Percentiles rank a stretch among this genome's conserved stretches.
Conservation (phyloP, 2,329 filamentous ascomycete species). For the Proliferodiscus dingleyae region DNA sequence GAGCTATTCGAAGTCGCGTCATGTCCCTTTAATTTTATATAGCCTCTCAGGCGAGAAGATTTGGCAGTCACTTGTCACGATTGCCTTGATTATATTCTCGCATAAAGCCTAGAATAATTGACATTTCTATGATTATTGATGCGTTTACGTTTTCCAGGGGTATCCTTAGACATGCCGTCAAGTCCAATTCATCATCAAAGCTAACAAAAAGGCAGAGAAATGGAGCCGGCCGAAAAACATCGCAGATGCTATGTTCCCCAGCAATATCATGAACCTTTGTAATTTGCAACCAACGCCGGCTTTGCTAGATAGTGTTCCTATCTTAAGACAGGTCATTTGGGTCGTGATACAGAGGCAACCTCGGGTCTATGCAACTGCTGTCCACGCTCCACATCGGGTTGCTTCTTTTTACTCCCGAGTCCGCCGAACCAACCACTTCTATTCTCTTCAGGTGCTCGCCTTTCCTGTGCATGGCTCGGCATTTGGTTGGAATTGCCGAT, state of each 20-base stretch:
- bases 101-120: too few species aligned
- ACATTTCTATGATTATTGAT: too few species aligned
- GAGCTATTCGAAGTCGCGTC: too few species aligned
- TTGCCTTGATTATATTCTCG: too few species aligned
- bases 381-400: constrained; percentile 27
- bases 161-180: too few species aligned
- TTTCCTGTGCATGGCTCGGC: constrained; percentile 7
- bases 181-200: not conserved
- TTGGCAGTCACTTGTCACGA: too few species aligned
- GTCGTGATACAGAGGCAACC: not conserved
- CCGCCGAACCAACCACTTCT: constrained; percentile 29
- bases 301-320: not conserved
- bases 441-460: constrained; percentile 5
- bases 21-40: too few species aligned
- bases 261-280: not conserved
- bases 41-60: too few species aligned
- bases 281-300: not conserved
- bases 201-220: not conserved
- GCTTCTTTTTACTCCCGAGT: constrained; percentile 32
- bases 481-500: constrained; percentile 9
- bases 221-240: not conserved
- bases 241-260: not conserved
- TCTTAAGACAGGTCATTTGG: not conserved
- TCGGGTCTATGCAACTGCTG: constrained; percentile 5
- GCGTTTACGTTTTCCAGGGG: too few species aligned